A percentile compares a stretch with the other conserved stretches of the same genome.
phyloP scores from a whole-genome alignment of 2,329 filamentous ascomycete genomes.

The Alternaria viburni region DNA sequence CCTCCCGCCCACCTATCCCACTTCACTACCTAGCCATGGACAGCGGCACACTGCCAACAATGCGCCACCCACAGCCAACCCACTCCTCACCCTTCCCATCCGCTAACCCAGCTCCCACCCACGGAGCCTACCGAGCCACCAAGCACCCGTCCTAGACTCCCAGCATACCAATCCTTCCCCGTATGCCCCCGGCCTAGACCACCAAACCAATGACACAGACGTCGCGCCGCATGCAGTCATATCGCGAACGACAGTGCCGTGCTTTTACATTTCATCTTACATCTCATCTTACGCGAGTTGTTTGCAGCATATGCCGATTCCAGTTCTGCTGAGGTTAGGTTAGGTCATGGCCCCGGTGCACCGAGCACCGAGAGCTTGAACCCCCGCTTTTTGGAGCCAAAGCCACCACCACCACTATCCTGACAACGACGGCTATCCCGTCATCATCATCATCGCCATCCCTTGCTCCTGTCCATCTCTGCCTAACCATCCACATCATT shows the following conservation, averaged over 20 bases:
- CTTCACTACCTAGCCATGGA: constrained; percentile 8
- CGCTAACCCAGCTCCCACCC: background rate
- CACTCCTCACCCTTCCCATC: background rate
- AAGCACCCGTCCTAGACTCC: background rate
- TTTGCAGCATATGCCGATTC: background rate
- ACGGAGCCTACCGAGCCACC: background rate
- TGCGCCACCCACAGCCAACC: constrained; percentile 11
- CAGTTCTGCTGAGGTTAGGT: background rate
- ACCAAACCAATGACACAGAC: background rate
- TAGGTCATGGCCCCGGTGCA: no score
- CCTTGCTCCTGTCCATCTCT: background rate
- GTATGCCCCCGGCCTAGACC: background rate
- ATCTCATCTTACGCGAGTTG: background rate
- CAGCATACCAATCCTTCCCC: background rate
- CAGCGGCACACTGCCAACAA: constrained; percentile 9
- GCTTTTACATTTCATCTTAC: background rate
- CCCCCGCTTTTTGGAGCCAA: no score
- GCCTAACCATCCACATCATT: background rate
- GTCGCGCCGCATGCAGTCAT: background rate
- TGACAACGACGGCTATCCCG: background rate
- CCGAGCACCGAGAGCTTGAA: no score
- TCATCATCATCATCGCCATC: background rate
- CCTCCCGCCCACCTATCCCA: background rate
- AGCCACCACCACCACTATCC: background rate
- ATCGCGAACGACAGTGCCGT: background rate